phyloP scores from a whole-genome alignment of 139 green algal species.

The Pseudopediastrum boryanum region DNA sequence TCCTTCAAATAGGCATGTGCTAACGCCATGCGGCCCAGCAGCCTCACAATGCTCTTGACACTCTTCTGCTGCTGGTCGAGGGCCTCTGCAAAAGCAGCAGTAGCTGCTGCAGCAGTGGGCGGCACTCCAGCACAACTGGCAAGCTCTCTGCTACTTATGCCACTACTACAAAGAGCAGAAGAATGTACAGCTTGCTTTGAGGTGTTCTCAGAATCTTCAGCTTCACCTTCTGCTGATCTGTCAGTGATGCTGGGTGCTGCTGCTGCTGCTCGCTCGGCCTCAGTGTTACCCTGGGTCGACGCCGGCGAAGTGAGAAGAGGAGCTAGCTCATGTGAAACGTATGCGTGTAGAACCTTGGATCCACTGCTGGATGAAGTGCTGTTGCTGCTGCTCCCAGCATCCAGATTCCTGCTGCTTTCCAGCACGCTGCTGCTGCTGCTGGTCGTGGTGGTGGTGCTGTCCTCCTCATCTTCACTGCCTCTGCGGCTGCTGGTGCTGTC shows the following conservation, averaged over 20 bases:
- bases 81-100: background rate
- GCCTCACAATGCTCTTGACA: background rate
- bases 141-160: background rate
- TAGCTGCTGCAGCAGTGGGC: background rate
- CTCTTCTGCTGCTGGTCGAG: background rate
- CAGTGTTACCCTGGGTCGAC: too few species aligned
- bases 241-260: too few species aligned
- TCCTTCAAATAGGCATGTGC: slow-evolving; percentile 26
- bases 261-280: too few species aligned
- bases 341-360: too few species aligned
- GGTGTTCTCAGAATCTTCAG: background rate
- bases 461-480: background rate
- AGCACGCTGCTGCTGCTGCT: background rate
- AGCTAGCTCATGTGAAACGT: too few species aligned
- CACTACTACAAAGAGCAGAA: background rate
- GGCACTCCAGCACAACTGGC: background rate
- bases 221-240: too few species aligned
- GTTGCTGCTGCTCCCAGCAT: background rate
- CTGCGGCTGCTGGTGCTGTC: background rate
- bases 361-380: too few species aligned
- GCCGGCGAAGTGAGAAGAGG: too few species aligned
- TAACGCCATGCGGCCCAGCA: background rate
- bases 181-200: background rate
- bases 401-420: background rate
- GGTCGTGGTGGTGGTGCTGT: background rate